phyloP scores from a whole-genome alignment of 2,329 filamentous ascomycete species.

The Beauveria sp. region DNA sequence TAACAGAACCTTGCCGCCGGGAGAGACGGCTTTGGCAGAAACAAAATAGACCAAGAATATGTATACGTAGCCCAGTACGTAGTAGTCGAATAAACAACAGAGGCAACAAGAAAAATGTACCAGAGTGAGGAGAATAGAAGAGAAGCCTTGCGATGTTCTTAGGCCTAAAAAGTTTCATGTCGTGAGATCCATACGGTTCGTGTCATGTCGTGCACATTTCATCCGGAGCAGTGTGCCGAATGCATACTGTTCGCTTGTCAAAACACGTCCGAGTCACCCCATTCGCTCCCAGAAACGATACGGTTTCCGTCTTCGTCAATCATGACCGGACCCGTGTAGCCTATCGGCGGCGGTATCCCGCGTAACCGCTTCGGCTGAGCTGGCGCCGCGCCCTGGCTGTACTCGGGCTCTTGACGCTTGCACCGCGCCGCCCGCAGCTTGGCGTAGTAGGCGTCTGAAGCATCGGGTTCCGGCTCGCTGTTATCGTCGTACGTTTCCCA shows the following conservation, averaged over 20 bases:
- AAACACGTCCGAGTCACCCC: conserved; percentile 58
- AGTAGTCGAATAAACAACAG: neutral
- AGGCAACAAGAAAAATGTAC: neutral
- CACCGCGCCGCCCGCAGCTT: conserved; percentile 61
- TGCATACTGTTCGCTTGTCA: conserved; percentile 22
- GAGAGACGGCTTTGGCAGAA: neutral
- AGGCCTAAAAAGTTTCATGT: neutral
- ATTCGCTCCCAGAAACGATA: conserved; percentile 57
- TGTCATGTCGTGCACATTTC: conserved; percentile 2
- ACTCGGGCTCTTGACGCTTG: conserved; percentile 54
- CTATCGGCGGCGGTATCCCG: conserved; percentile 41
- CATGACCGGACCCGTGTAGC: conserved; percentile 40
- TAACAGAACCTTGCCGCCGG: neutral
- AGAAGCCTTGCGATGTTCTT: neutral
- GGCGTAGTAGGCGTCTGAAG: conserved; percentile 71
- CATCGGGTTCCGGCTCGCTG: conserved; percentile 68
- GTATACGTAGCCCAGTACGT: conserved; percentile 10
- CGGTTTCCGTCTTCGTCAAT: conserved; percentile 53
- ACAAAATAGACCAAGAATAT: conserved; percentile 1
- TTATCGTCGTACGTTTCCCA: conserved; percentile 95
- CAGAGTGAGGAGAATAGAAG: neutral
- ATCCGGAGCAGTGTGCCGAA: neutral
- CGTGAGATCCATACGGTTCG: conserved; percentile 7
- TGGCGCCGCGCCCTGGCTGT: conserved; percentile 31
- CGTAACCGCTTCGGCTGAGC: conserved; percentile 46